Conservation (phyloP, 2,329 filamentous ascomycete genomes). For the Didymella lethalis region DNA sequence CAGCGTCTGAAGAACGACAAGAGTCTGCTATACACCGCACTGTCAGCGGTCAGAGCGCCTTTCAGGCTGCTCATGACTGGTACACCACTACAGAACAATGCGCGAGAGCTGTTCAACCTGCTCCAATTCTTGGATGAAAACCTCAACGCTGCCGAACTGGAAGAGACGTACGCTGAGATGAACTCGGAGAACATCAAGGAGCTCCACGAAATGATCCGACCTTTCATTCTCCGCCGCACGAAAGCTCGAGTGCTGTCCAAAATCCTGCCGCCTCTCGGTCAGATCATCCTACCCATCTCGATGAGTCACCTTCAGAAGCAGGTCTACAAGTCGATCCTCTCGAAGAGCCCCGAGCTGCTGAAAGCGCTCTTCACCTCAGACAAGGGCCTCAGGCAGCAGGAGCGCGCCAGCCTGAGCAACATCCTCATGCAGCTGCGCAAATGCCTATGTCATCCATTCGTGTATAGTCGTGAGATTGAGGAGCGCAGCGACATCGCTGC, state of each 20-base stretch:
- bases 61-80: constrained; percentile 87
- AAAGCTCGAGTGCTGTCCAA: constrained; percentile 84
- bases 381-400: constrained; percentile 66
- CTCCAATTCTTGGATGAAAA: constrained; percentile 86
- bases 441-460: constrained; percentile 93
- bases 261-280: constrained; percentile 90
- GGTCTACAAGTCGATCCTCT: constrained; percentile 90
- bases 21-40: constrained; percentile 78
- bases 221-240: constrained; percentile 76
- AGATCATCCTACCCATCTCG: constrained; percentile 94
- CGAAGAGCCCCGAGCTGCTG: constrained; percentile 88
- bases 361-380: constrained; percentile 80
- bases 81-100: constrained; percentile 95
- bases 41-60: constrained; percentile 76
- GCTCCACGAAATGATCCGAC: constrained; percentile 83
- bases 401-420: constrained; percentile 86
- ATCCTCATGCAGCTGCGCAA: constrained; percentile 95
- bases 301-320: constrained; percentile 95
- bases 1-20: constrained; percentile 95
- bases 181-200: constrained; percentile 82
- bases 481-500: constrained; percentile 71
- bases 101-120: constrained; percentile 93
- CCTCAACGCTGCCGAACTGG: constrained; percentile 74
- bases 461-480: constrained; percentile 90
- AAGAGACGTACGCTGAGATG: constrained; percentile 77